Evolutionary conservation across 176 grass and related monocot genomes (phyloP).

Genomic region (Oryza punctata): DNA sequence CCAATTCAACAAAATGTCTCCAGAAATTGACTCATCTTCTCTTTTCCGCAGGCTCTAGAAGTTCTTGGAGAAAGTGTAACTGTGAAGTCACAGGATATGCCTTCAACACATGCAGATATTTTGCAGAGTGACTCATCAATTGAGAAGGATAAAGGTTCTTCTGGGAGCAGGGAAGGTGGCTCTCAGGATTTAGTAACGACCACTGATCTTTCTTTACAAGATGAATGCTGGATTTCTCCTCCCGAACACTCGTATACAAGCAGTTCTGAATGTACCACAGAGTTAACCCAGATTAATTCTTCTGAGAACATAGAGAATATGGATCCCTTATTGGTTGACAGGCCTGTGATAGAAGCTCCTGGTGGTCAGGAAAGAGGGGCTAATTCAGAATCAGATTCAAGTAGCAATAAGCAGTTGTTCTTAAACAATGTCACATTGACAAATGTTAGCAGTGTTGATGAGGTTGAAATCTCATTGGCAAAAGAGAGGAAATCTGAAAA

Average conservation of each 20-base stretch:
- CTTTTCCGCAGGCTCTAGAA: conserved; percentile 80
- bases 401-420: conserved; percentile 24
- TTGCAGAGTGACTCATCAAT: conserved; percentile 58
- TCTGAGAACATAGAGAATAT: conserved; percentile 48
- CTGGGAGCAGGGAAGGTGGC: conserved; percentile 43
- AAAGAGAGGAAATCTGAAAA: conserved; percentile 34
- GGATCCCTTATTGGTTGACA: conserved; percentile 35
- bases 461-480: conserved; percentile 31
- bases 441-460: conserved; percentile 38
- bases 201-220: conserved; percentile 50
- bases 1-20: conserved; percentile 9
- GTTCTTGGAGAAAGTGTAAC: conserved; percentile 82
- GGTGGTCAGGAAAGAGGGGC: conserved; percentile 34
- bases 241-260: conserved; percentile 82
- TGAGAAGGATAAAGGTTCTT: conserved; percentile 57
- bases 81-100: conserved; percentile 76
- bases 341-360: conserved; percentile 32
- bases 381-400: conserved; percentile 36
- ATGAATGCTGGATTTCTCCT: conserved; percentile 93
- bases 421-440: conserved; percentile 29
- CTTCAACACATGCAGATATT: conserved; percentile 67
- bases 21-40: conserved; percentile 27
- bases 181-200: conserved; percentile 47
- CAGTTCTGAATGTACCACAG: conserved; percentile 55
- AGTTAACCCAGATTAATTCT: conserved; percentile 52